Base-by-base conservation (phyloP, 1,284 basidiomycete species). In the Amylostereum chailletii region DNA sequence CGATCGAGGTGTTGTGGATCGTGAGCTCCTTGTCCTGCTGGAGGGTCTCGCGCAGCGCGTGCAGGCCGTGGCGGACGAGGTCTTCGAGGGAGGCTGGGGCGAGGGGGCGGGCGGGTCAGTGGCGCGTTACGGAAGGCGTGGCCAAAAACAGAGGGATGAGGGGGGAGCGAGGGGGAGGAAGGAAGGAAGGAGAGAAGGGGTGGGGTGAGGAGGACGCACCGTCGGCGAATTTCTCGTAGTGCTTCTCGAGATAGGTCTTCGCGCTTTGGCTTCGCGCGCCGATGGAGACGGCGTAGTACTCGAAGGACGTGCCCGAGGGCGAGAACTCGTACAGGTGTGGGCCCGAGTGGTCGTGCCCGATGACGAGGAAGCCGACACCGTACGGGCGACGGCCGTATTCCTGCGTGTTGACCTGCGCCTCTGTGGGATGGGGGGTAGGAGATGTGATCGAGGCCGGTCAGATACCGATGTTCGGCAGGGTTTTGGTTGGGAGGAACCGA, bases 281-380 rank as follows among this genome's bases (percentile, higher is more conserved):
- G 66, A 99, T 98, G 32, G 92, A 94, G 83, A 98, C 96, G 42
- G 96, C 96, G 64, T 86, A 94, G 72, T 98, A 99, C 68, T 99
- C 96, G 65, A 95, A 97, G 46, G 93, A 93, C 63, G 93, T 96
- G 31, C 96, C 96, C 0, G 94, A 90, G 0, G 96, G 96, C 1
- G 91, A 94, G 72, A 99, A 99, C 68, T 99, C 96, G 70, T 92
- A 97, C 43, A 99, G 81, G 69, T 99, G 96, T 7, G 96, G 94
- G 1, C 96, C 96, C 32, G 86, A 84, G 62, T 91, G 86, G 70
- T 99, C 96, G 62, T 90, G 83, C 5, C 96, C 96, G 58, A 96
- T 90, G 57, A 99, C 94, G 50, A 99, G 84, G 77, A 99, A 97
- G 29, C 96, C 96, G 5, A 99, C 96, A 65, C 96, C 96, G 62